These are phyloP conservation scores for Spizellomyces sp. DNA, from an alignment of 192 early-diverging fungal genomes.

Conservation along the genomic window DNA sequence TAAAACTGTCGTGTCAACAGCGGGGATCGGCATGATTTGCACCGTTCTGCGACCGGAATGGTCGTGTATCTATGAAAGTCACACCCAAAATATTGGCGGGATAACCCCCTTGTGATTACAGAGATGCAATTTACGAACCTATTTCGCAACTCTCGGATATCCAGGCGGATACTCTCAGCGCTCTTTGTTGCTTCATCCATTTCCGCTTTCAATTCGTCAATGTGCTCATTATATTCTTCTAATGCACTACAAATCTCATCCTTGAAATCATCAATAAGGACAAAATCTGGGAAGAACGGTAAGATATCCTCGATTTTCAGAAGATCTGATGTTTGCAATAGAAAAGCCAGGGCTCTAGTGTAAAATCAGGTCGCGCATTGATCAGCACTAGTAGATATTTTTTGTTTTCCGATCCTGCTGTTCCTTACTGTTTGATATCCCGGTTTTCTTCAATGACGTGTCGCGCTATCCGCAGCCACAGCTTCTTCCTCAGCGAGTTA, in stretches of 20 bases:
- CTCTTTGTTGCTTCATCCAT: slow-evolving; percentile 96
- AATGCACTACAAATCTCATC: slow-evolving; percentile 90
- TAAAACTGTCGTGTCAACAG: slow-evolving; percentile 88
- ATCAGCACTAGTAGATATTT: slow-evolving; percentile 7
- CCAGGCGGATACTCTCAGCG: slow-evolving; percentile 89
- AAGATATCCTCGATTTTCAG: slow-evolving; percentile 95
- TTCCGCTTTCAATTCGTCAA: slow-evolving; percentile 83
- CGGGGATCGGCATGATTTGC: slow-evolving; percentile 76
- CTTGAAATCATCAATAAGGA: slow-evolving; percentile 96
- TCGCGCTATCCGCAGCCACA: slow-evolving; percentile 94
- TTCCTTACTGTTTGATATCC: slow-evolving; percentile 77
- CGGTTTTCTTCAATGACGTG: slow-evolving; percentile 84
- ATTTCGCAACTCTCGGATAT: slow-evolving; percentile 84
- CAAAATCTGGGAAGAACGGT: slow-evolving; percentile 97
- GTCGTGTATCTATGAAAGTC: slow-evolving; percentile 55
- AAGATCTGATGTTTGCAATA: slow-evolving; percentile 71
- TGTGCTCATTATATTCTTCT: slow-evolving; percentile 89
- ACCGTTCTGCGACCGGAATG: slow-evolving; percentile 71
- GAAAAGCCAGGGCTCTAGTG: slow-evolving; percentile 77
- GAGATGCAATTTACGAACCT: slow-evolving; percentile 47
- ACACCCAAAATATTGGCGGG: no score
- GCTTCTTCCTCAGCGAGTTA: slow-evolving; percentile 73
- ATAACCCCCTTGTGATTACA: no score
- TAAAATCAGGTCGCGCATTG: neutral
- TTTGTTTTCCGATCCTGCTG: slow-evolving; percentile 80